Percentiles rank a stretch among this genome's conserved stretches.
Evolutionary conservation across 163 green algal genomes (phyloP).

Genomic region (Scenedesmus sp.): DNA sequence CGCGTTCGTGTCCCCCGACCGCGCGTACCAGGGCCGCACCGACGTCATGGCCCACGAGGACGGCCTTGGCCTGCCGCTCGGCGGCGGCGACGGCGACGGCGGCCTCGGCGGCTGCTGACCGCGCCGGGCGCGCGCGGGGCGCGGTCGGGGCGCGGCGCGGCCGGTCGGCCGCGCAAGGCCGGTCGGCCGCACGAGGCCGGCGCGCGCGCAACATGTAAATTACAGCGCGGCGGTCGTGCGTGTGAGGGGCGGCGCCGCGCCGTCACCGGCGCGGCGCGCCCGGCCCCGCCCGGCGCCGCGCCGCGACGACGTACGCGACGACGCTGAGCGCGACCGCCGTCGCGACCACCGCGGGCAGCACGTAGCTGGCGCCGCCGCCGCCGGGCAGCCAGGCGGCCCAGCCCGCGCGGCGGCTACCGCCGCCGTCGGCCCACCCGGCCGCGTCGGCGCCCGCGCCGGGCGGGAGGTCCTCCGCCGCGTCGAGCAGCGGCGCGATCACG

Average conservation of each 20-base stretch:
- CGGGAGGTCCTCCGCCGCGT: slow-evolving; percentile 26
- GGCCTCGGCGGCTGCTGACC: no score
- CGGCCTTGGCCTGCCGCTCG: background rate
- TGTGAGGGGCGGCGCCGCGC: no score
- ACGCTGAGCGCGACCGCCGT: slow-evolving; percentile 20
- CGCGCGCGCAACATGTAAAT: no score
- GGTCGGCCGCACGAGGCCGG: no score
- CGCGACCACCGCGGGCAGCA: slow-evolving; percentile 21
- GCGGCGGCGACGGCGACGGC: no score
- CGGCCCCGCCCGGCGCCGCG: no score
- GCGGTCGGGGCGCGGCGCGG: no score
- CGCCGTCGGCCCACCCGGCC: background rate
- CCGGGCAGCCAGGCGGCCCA: background rate
- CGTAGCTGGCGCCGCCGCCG: background rate
- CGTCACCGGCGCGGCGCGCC: no score
- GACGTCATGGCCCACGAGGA: slow-evolving; percentile 92
- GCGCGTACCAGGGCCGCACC: slow-evolving; percentile 75
- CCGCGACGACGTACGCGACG: no score
- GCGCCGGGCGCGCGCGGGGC: no score
- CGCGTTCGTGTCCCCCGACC: slow-evolving; percentile 86
- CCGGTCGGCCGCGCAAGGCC: no score
- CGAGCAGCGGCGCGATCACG: slow-evolving; percentile 2
- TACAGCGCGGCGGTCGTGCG: no score
- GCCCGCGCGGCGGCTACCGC: background rate
- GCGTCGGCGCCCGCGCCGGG: background rate